Evolutionary conservation across 306 rosid species (phyloP).

Genomic region (Cyamopsis tetragonoloba): DNA sequence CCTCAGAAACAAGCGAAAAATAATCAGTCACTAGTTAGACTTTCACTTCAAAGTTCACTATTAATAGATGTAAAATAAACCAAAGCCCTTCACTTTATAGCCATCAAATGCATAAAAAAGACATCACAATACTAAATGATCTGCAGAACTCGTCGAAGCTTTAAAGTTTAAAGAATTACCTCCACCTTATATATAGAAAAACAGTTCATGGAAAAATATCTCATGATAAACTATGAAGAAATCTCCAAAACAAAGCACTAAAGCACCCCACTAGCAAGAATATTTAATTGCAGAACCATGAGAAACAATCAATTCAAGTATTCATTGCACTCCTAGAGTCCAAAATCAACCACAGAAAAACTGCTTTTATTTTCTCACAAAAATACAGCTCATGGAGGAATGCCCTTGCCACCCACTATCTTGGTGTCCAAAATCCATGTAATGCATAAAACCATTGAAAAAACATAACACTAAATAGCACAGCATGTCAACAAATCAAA

Average conservation of each 20-base stretch:
- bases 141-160: constrained; percentile 18
- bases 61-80: not conserved
- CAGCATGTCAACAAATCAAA: constrained; percentile 18
- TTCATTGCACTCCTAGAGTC: constrained; percentile 9
- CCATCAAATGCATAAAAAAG: constrained; percentile 1
- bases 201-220: constrained; percentile 22
- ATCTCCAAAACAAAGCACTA: constrained; percentile 25
- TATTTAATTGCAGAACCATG: constrained; percentile 33
- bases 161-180: not conserved
- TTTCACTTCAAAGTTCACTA: constrained; percentile 1
- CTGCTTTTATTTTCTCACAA: not conserved
- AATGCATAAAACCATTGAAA: constrained; percentile 9
- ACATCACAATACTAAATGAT: constrained; percentile 13
- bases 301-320: constrained; percentile 16
- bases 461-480: constrained; percentile 12
- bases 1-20: constrained; percentile 15
- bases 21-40: not conserved
- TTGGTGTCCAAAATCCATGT: constrained; percentile 17
- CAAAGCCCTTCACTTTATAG: constrained; percentile 5
- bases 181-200: not conserved
- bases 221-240: constrained; percentile 27
- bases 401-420: constrained; percentile 21
- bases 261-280: constrained; percentile 13
- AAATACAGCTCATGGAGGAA: constrained; percentile 17
- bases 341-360: constrained; percentile 6